Base-by-base conservation (phyloP, 805 yeast genomes). In the Debaryomyces tyrocola region DNA sequence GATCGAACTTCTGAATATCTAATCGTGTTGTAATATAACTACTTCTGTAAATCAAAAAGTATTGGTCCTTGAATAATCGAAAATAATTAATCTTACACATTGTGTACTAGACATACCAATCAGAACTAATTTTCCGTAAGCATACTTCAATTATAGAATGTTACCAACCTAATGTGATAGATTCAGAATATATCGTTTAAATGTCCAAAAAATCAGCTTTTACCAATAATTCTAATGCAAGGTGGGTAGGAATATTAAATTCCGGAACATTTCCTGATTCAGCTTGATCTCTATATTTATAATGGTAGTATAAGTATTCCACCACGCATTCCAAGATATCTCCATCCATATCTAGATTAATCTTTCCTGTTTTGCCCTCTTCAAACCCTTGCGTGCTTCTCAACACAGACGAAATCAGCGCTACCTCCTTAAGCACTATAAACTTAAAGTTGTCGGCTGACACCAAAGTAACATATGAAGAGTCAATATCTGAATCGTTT, bases 151-250 rank as follows among this genome's bases (percentile, higher is more conserved):
- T 9, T 24, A 17, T 17, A 6, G 27, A 24, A 24, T 24, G 10
- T 5, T 24, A 24, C 27, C 10, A 7, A 5, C 4, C 10, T 7
- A 24, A 24, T 24, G 7, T 24, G 4, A 24, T 24, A 24, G 27
- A 9, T 24, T 24, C 27, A 24, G 7, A 7, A 24, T 24, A 9
- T 7, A 24, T 24, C 10, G 27, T 20, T 43, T 49, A 80, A 36
- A 83, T 84, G 55, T 88, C 92, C 56, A 90, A 68, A 62, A 81
- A 92, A 62, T 94, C 99, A 1, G 98, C 96, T 20, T 96, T 96
- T 33, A 94, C 92, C 38, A 94, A 67, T 54, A 92, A 69, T 61
- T 94, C 98, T 50, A 92, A 70, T 0, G 98, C 96, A 81, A 92
- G 79, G 54, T 90, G 97, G 0, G 97, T 91, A 1, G 98, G 97